These are phyloP conservation scores for Fusarium albosuccineum DNA, from an alignment of 2,329 filamentous ascomycete genomes.

Conservation along the genomic window DNA sequence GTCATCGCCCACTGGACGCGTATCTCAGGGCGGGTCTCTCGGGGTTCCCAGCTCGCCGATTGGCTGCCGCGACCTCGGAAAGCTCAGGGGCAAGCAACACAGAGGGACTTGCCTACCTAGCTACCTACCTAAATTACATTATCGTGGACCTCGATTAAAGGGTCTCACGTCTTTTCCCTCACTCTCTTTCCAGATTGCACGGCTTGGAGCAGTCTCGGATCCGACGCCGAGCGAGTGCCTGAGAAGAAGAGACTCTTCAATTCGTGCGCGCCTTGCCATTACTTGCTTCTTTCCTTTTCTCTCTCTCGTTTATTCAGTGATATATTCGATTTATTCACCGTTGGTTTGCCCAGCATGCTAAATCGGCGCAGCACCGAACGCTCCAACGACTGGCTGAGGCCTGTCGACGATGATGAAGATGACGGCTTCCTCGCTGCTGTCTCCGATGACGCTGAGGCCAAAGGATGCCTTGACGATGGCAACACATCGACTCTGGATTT, in stretches of 20 bases:
- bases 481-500: constrained; percentile 43
- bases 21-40: constrained; percentile 24
- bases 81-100: constrained; percentile 24
- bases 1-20: constrained; percentile 18
- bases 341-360: constrained; percentile 26
- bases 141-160: constrained; percentile 14
- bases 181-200: constrained; percentile 1
- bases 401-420: constrained; percentile 43
- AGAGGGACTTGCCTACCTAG: constrained; percentile 10
- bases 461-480: constrained; percentile 44
- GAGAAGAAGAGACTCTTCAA: background rate
- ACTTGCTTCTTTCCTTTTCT: no score
- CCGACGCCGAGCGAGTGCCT: background rate
- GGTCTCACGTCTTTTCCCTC: constrained; percentile 7
- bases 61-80: background rate
- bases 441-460: constrained; percentile 43
- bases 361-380: constrained; percentile 38
- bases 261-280: background rate
- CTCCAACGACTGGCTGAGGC: constrained; percentile 42
- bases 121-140: constrained; percentile 8
- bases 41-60: background rate
- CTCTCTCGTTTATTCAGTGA: background rate
- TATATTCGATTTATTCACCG: background rate
- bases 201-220: constrained; percentile 16
- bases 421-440: constrained; percentile 41